A percentile compares a stretch with the other conserved stretches of the same genome.
Evolutionary conservation across 345 rosid species (phyloP).

Genomic region (Salix udensis): DNA sequence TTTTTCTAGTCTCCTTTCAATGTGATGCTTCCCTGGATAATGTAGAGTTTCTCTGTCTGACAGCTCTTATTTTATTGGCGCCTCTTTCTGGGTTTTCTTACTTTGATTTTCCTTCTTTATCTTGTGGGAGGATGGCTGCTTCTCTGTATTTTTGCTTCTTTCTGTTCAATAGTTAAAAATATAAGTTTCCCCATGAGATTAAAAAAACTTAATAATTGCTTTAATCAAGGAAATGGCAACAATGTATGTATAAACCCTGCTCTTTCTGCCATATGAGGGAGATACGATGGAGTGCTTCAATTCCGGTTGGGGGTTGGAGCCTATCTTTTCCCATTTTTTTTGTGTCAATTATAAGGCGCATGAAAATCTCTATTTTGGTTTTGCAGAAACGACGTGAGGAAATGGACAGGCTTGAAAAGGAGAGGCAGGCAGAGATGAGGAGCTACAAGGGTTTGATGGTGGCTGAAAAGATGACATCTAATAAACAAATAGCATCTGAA

Average conservation of each 20-base stretch:
- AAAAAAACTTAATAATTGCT: background rate
- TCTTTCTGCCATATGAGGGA: background rate
- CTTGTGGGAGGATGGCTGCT: background rate
- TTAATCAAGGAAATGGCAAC: background rate
- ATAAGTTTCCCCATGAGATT: background rate
- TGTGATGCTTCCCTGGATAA: background rate
- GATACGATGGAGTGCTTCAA: background rate
- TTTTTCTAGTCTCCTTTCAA: background rate
- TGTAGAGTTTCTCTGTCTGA: background rate
- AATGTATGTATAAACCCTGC: background rate
- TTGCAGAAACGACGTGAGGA: conserved; percentile 89
- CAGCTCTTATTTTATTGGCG: background rate
- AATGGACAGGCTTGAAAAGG: conserved; percentile 84
- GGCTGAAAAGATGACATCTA: conserved; percentile 88
- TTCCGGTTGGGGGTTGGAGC: background rate
- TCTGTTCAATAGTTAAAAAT: background rate
- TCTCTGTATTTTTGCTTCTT: background rate
- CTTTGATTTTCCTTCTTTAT: background rate
- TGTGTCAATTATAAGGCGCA: background rate
- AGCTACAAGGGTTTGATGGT: conserved; percentile 99
- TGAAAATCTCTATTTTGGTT: background rate
- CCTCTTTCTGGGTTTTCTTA: background rate
- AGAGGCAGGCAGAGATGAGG: conserved; percentile 81
- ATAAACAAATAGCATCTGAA: conserved; percentile 80
- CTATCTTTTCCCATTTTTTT: background rate